Evolutionary conservation across 2,329 filamentous ascomycete species (phyloP).

Genomic region (Plectosphaerella plurivora): DNA sequence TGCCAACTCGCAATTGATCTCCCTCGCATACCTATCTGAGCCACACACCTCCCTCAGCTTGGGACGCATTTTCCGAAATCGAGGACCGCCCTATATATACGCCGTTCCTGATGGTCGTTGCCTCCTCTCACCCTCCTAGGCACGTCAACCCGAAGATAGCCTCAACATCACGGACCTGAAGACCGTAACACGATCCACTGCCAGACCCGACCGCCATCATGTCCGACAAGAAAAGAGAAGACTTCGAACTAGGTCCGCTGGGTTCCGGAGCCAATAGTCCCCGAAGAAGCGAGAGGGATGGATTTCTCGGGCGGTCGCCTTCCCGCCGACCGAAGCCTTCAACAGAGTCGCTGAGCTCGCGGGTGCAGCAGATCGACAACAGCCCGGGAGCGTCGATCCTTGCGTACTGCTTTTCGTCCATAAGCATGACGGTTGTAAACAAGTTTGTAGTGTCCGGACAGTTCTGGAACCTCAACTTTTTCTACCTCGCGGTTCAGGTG

Average conservation of each 20-base stretch:
- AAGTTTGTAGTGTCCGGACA: constrained; percentile 94
- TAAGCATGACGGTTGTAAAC: constrained; percentile 99
- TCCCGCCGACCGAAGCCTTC: constrained; percentile 23
- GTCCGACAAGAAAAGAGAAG: constrained; percentile 87
- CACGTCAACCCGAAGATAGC: too few relatives aligned
- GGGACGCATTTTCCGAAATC: too few relatives aligned
- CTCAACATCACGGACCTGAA: too few relatives aligned
- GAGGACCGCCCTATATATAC: too few relatives aligned
- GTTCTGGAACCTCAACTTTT: constrained; percentile 94
- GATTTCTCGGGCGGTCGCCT: constrained; percentile 42
- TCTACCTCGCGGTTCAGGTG: constrained; percentile 91
- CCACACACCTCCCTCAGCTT: too few relatives aligned
- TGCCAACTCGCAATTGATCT: too few relatives aligned
- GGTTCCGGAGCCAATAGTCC: constrained; percentile 43
- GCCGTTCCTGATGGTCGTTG: too few relatives aligned
- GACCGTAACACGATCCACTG: too few relatives aligned
- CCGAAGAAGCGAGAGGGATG: constrained; percentile 46
- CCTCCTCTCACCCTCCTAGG: too few relatives aligned
- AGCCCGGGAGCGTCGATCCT: constrained; percentile 77
- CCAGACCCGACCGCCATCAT: constrained; percentile 37
- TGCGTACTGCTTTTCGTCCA: constrained; percentile 92
- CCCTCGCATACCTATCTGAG: too few relatives aligned
- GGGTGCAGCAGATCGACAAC: constrained; percentile 56
- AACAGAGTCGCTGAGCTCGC: constrained; percentile 14
- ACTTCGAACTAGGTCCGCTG: constrained; percentile 68